A percentile compares a stretch with the other conserved stretches of the same genome.
These are phyloP conservation scores for Gaeumannomyces tritici DNA, from an alignment of 2,329 filamentous ascomycete species.

Conservation along the genomic window DNA sequence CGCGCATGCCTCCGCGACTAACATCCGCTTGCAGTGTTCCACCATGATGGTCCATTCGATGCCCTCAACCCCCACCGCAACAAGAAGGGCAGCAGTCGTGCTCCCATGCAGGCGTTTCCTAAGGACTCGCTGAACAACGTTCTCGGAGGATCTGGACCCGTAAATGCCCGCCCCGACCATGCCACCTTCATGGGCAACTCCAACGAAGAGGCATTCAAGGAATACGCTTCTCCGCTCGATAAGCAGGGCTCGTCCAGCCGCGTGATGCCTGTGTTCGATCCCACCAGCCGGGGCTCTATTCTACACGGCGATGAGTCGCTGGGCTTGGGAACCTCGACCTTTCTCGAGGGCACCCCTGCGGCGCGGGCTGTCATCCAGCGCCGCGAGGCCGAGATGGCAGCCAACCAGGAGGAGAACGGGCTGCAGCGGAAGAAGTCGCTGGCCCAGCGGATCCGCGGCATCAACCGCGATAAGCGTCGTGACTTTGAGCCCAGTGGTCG, in stretches of 20 bases:
- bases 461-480: constrained; percentile 58
- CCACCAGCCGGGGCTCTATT: constrained; percentile 55
- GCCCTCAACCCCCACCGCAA: constrained; percentile 94
- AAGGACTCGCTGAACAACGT: constrained; percentile 88
- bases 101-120: constrained; percentile 94
- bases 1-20: neutral
- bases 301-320: constrained; percentile 77
- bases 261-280: constrained; percentile 51
- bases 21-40: constrained; percentile 58
- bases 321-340: constrained; percentile 87
- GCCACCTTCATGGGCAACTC: constrained; percentile 75
- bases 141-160: constrained; percentile 75
- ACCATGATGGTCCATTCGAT: constrained; percentile 96
- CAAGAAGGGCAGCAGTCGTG: constrained; percentile 67
- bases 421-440: constrained; percentile 89
- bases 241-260: constrained; percentile 26
- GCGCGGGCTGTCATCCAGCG: constrained; percentile 70
- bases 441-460: constrained; percentile 81
- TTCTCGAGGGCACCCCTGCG: constrained; percentile 87
- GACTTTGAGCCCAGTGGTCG: constrained; percentile 50
- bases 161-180: constrained; percentile 75
- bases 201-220: constrained; percentile 76
- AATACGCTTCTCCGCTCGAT: constrained; percentile 36
- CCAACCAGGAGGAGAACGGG: constrained; percentile 43
- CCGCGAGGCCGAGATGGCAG: constrained; percentile 59